Percentiles rank a stretch among this genome's conserved stretches.
Evolutionary conservation across 352 stramenopile species (phyloP).

Genomic region (Blastocystis sp.): DNA sequence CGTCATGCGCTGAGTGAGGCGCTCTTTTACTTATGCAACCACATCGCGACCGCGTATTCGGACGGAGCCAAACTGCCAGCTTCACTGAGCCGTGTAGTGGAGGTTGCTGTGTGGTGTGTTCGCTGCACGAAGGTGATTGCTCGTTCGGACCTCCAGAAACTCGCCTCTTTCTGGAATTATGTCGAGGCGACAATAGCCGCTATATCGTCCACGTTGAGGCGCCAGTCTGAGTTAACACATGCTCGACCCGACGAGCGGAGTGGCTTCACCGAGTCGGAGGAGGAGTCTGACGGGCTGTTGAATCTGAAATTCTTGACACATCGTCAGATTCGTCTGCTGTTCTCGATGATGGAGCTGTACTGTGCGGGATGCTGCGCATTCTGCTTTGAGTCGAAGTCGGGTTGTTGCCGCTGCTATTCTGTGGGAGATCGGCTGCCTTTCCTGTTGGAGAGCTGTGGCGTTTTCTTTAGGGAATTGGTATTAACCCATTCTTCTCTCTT

Average conservation of each 20-base stretch:
- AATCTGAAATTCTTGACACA: neutral
- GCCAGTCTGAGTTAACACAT: neutral
- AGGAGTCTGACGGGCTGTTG: neutral
- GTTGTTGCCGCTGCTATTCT: neutral
- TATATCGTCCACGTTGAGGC: slow-evolving; percentile 6
- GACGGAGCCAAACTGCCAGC: neutral
- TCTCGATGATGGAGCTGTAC: slow-evolving; percentile 16
- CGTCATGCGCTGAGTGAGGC: neutral
- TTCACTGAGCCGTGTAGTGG: slow-evolving; percentile 4
- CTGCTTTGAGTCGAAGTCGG: neutral
- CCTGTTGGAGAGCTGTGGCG: neutral
- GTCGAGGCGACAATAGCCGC: neutral
- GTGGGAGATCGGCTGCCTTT: neutral
- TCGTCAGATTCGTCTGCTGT: neutral
- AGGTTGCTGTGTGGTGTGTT: neutral
- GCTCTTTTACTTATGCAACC: neutral
- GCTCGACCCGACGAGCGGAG: neutral
- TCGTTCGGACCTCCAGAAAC: neutral
- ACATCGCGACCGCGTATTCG: neutral
- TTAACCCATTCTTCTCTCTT: neutral
- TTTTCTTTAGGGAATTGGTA: neutral
- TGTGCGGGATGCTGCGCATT: neutral
- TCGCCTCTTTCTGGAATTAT: neutral
- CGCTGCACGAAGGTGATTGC: neutral
- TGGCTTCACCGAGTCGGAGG: neutral